Percentiles rank a stretch among this genome's conserved stretches.
Evolutionary conservation across 306 rosid species (phyloP).

Genomic region (Castanea crenata): DNA sequence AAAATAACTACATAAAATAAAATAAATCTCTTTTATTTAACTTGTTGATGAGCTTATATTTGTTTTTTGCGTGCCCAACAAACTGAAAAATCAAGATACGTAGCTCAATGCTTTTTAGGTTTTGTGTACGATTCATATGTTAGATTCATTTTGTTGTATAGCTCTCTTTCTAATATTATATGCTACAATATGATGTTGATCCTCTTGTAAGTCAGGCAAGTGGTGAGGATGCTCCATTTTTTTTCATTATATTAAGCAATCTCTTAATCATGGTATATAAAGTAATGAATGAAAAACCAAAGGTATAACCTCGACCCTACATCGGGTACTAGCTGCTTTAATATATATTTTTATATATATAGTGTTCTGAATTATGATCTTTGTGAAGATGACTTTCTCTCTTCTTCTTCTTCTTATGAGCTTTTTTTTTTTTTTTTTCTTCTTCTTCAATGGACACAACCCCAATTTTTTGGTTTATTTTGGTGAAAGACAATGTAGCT

Average conservation of each 20-base stretch:
- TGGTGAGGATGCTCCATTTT: not conserved
- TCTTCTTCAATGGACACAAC: too few relatives aligned
- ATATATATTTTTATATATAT: not conserved
- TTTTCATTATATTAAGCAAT: not conserved
- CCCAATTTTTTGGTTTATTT: too few relatives aligned
- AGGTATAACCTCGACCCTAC: not conserved
- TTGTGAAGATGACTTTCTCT: not conserved
- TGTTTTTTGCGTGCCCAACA: conserved; percentile 10
- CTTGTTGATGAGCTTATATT: not conserved
- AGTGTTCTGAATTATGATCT: not conserved
- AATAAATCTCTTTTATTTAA: not conserved
- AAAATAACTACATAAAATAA: not conserved
- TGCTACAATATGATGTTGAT: not conserved
- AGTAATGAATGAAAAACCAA: not conserved
- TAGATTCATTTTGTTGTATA: not conserved
- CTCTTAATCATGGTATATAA: not conserved
- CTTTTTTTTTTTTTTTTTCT: too few relatives aligned
- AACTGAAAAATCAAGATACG: conserved; percentile 10
- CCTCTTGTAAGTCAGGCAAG: not conserved
- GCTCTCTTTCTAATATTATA: not conserved
- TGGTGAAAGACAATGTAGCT: too few relatives aligned
- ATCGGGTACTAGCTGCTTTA: not conserved
- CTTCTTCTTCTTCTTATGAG: too few relatives aligned
- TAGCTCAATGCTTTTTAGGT: conserved; percentile 9
- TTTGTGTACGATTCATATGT: not conserved